Evolutionary conservation across 495 filamentous ascomycete species (phyloP), one percentile per base, ranked within the genome.

Genomic region (Hypoxylon crocopeplum): DNA sequence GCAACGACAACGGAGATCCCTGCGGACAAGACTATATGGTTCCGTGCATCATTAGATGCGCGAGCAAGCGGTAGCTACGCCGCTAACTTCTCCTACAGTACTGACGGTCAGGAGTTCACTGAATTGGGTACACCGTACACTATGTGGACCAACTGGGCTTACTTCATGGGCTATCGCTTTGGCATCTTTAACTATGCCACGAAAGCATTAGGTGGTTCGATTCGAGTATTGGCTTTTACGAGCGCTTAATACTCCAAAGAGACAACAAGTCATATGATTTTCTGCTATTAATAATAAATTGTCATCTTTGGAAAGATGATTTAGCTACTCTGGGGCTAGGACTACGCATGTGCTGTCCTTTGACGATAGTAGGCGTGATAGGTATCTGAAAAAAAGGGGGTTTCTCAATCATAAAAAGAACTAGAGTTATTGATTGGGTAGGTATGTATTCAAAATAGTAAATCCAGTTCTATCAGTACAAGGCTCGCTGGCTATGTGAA

Each of bases 161-260:
- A 77, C 66, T 86, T 84, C 47, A 73, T 77, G 36, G 84, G 82
- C 0, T 84, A 85, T 67, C 74, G 82, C 7, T 86, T 72, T 63
- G 83, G 70, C 0, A 76, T 84, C 8, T 86, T 86, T 56, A 85
- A 85, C 59, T 82, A 72, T 67, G 84, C 81, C 0, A 86, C 82
- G 0, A 72, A 75, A 44, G 68, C 52, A 5, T 58, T 83, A 3
- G 83, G 83, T 0, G 84, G 83, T 0, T 69, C 72, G 40, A 71
- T 84, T 36, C 29, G 39, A 38, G n/a, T 33, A 13, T 12, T 42
- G 20, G 42, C 49, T 16, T 53, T 53, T 11, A 53, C 49, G 6
- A 53, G 49, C n/a, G 49, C 49, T 16, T 53, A 34, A 34, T 3
- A 8, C 12, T 34, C 7, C 32, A 34, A n/a, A n/a, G n/a, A n/a